A percentile compares a stretch with the other conserved stretches of the same genome.
phyloP scores from a whole-genome alignment of 2,329 filamentous ascomycete genomes.

The Fusarium begoniae region DNA sequence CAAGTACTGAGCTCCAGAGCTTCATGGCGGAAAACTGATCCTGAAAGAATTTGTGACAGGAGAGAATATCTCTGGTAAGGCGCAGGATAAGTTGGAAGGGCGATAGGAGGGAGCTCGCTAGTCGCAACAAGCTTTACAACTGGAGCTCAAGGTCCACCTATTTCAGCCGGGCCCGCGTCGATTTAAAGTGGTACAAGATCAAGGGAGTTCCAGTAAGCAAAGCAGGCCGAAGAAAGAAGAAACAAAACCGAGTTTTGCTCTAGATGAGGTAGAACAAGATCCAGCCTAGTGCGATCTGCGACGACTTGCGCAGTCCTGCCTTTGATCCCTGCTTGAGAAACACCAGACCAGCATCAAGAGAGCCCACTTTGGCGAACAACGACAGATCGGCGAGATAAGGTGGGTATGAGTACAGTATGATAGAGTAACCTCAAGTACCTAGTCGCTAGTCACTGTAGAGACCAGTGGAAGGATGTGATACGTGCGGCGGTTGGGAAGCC shows the following conservation, averaged over 20 bases:
- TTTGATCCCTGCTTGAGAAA: conserved; percentile 33
- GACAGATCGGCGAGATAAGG: conserved; percentile 27
- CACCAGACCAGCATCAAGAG: conserved; percentile 20
- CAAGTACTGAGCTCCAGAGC: conserved; percentile 30
- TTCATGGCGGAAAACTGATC: conserved; percentile 36
- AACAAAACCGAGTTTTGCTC: not conserved
- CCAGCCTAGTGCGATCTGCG: conserved; percentile 24
- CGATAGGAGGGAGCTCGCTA: conserved; percentile 10
- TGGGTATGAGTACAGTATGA: conserved; percentile 13
- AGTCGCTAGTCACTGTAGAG: conserved; percentile 18
- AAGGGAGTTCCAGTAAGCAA: not conserved
- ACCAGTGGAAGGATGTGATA: conserved; percentile 24
- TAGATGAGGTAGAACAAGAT: conserved; percentile 28
- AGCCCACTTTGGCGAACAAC: conserved; percentile 25
- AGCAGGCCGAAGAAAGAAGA: conserved; percentile 2
- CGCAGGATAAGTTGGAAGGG: conserved; percentile 1
- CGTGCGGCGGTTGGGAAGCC: not conserved
- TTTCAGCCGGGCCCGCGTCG: not conserved
- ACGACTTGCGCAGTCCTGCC: conserved; percentile 15
- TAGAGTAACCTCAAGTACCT: not conserved
- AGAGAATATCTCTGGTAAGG: not conserved
- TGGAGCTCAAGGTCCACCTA: conserved; percentile 3
- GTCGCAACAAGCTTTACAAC: conserved; percentile 11
- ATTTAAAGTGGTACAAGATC: conserved; percentile 3
- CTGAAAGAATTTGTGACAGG: not conserved